A percentile compares a stretch with the other conserved stretches of the same genome.
Evolutionary conservation across 2,329 filamentous ascomycete species (phyloP).

Genomic region (Fusarium nurragi): DNA sequence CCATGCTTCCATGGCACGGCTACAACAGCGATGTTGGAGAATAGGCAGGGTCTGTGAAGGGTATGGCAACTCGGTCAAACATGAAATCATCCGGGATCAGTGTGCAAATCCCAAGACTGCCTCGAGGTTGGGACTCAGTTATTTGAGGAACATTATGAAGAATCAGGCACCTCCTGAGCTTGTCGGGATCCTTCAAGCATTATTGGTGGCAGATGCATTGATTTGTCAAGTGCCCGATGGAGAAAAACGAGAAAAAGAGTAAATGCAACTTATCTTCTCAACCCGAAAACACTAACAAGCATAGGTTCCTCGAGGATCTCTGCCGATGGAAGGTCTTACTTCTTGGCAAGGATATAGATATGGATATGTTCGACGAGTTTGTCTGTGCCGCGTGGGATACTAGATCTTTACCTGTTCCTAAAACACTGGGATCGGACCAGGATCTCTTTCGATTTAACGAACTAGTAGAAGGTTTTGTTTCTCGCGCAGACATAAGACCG

Average conservation of each 20-base stretch:
- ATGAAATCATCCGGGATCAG: slow-evolving; percentile 4
- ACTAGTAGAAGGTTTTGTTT: slow-evolving; percentile 39
- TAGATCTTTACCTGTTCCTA: not conserved
- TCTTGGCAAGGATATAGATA: slow-evolving; percentile 14
- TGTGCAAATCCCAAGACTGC: slow-evolving; percentile 8
- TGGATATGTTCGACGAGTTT: slow-evolving; percentile 39
- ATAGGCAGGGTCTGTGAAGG: slow-evolving; percentile 8
- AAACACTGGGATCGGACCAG: not conserved
- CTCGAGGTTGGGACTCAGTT: slow-evolving; percentile 25
- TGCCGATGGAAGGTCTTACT: slow-evolving; percentile 41
- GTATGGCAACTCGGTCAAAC: not conserved
- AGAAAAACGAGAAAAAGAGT: slow-evolving; percentile 18
- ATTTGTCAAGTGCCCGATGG: slow-evolving; percentile 15
- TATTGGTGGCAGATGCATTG: slow-evolving; percentile 39
- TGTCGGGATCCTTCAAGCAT: slow-evolving; percentile 19
- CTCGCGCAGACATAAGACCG: slow-evolving; percentile 6
- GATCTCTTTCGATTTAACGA: slow-evolving; percentile 33
- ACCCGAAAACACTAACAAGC: slow-evolving; percentile 1
- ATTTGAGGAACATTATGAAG: slow-evolving; percentile 27
- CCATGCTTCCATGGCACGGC: slow-evolving; percentile 5
- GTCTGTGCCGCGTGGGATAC: slow-evolving; percentile 37
- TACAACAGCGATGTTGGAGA: slow-evolving; percentile 19
- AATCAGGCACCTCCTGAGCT: slow-evolving; percentile 24
- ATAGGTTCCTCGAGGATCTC: slow-evolving; percentile 43
- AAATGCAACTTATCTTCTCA: not conserved